Conservation (phyloP, 306 rosid species). For the Pueraria montana region DNA sequence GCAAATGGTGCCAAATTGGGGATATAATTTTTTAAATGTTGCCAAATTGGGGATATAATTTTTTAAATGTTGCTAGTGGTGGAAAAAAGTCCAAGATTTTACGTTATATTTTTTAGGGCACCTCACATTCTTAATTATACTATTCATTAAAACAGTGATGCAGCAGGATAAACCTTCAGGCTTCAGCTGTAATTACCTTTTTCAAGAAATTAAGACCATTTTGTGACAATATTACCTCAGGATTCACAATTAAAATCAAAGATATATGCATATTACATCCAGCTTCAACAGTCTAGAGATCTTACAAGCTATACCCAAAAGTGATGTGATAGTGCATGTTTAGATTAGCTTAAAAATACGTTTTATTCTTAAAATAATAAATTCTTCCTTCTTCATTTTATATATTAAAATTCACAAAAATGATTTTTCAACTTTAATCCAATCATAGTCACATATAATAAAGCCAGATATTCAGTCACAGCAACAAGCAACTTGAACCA, state of each 20-base stretch:
- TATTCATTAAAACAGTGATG: neutral
- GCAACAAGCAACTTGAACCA: no score
- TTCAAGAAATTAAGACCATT: no score
- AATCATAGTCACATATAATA: no score
- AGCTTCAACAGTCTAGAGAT: neutral
- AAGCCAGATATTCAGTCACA: no score
- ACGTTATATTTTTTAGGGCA: neutral
- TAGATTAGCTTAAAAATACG: neutral
- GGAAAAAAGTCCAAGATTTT: no score
- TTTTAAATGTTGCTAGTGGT: no score
- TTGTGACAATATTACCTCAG: no score
- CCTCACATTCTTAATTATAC: no score
- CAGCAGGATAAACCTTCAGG: conserved; percentile 4
- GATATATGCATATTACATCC: neutral
- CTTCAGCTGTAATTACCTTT: neutral
- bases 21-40: no score
- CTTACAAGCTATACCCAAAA: neutral
- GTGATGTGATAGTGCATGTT: neutral
- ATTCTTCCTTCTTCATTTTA: neutral
- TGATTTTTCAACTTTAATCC: no score
- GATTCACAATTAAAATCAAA: neutral
- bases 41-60: no score
- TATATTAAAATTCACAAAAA: neutral
- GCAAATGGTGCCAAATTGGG: no score
- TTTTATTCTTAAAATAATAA: neutral